phyloP scores from a whole-genome alignment of 257 asterid species.

The Haberlea rhodopensis region DNA sequence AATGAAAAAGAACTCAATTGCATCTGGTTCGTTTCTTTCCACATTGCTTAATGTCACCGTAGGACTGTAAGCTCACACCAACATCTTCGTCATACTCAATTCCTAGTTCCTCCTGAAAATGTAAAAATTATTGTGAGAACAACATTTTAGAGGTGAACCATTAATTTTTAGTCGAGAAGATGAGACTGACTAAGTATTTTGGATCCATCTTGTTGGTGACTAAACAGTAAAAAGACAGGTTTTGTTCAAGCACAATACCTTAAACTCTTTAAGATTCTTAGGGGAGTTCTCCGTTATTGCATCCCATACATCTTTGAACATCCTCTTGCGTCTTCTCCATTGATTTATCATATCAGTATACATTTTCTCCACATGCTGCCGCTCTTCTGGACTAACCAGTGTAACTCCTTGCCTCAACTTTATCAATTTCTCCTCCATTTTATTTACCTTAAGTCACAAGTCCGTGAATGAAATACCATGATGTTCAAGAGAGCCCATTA shows the following conservation, averaged over 20 bases:
- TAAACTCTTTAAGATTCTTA: slow-evolving; percentile 72
- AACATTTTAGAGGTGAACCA: not conserved
- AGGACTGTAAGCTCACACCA: slow-evolving; percentile 78
- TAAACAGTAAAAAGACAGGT: too few relatives aligned
- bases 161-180: too few relatives aligned
- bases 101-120: slow-evolving; percentile 84
- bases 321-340: too few relatives aligned
- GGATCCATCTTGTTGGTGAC: too few relatives aligned
- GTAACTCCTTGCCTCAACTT: too few relatives aligned
- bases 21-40: slow-evolving; percentile 62
- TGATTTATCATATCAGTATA: too few relatives aligned
- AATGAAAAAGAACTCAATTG: slow-evolving; percentile 25
- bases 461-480: not conserved
- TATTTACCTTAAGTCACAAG: slow-evolving; percentile 55
- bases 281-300: too few relatives aligned
- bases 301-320: too few relatives aligned
- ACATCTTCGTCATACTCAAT: slow-evolving; percentile 85
- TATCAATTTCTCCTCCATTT: too few relatives aligned
- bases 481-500: slow-evolving; percentile 10
- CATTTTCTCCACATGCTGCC: too few relatives aligned
- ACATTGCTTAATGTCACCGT: slow-evolving; percentile 45
- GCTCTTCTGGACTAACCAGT: too few relatives aligned
- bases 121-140: slow-evolving; percentile 3
- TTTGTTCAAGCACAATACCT: slow-evolving; percentile 44
- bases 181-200: too few relatives aligned